Percentiles rank a stretch among this genome's conserved stretches.
Conservation (phyloP, 768 basidiomycete genomes). For the Collybia sordida region DNA sequence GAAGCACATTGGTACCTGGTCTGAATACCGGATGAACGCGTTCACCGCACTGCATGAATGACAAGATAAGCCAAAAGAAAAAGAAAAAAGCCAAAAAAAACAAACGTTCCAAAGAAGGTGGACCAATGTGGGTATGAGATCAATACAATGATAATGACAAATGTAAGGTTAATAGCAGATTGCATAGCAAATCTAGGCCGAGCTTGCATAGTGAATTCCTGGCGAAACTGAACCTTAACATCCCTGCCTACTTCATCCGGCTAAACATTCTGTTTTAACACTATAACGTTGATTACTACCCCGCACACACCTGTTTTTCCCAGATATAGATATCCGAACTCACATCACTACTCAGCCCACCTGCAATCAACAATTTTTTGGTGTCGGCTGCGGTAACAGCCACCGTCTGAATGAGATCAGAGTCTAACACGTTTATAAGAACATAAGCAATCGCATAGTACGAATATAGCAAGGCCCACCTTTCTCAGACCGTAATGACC, state of each 20-base stretch:
- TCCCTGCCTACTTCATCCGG: background rate
- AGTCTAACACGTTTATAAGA: background rate
- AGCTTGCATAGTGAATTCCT: background rate
- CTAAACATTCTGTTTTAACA: too few relatives aligned
- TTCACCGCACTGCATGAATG: too few relatives aligned
- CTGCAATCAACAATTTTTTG: constrained; percentile 2
- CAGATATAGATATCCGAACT: constrained; percentile 7
- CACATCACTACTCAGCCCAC: background rate
- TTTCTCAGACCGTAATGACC: background rate
- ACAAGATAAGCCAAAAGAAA: too few relatives aligned
- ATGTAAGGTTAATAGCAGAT: background rate
- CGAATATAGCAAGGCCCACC: too few relatives aligned
- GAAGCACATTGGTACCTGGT: too few relatives aligned
- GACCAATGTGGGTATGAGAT: constrained; percentile 2
- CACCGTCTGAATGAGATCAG: constrained; percentile 5
- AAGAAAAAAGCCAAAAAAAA: too few relatives aligned
- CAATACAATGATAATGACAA: background rate
- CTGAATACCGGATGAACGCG: too few relatives aligned
- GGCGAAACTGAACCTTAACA: background rate
- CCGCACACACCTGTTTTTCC: too few relatives aligned
- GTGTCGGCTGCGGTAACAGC: background rate
- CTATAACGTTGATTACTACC: too few relatives aligned
- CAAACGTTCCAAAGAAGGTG: background rate
- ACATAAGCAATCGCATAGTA: background rate
- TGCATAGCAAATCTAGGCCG: background rate